Conservation (phyloP, 768 basidiomycete genomes). For the Termitomyces heimii region DNA sequence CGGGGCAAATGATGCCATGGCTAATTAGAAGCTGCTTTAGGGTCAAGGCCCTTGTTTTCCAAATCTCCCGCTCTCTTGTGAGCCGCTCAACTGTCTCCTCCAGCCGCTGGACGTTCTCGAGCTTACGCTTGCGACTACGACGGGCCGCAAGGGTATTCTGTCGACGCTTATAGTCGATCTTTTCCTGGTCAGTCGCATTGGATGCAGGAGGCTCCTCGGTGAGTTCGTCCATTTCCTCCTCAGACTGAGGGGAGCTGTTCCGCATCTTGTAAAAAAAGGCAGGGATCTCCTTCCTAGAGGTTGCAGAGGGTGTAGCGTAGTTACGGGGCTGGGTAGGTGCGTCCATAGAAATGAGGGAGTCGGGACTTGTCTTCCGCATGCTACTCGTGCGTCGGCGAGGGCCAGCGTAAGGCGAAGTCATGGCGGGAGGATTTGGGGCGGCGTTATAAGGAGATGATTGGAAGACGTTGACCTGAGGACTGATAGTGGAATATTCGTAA, state of each 20-base stretch:
- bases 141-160: slow-evolving; percentile 87
- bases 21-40: slow-evolving; percentile 48
- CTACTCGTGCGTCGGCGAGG: slow-evolving; percentile 12
- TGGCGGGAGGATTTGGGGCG: not conserved
- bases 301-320: slow-evolving; percentile 67
- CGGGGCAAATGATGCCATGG: slow-evolving; percentile 53
- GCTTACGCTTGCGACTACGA: slow-evolving; percentile 69
- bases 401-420: slow-evolving; percentile 8
- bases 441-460: slow-evolving; percentile 9
- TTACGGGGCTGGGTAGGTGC: slow-evolving; percentile 77
- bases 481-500: slow-evolving; percentile 15
- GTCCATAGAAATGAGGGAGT: slow-evolving; percentile 57
- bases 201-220: slow-evolving; percentile 32
- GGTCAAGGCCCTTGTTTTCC: slow-evolving; percentile 50
- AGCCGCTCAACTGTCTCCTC: slow-evolving; percentile 50
- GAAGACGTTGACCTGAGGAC: slow-evolving; percentile 10
- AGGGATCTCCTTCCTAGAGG: slow-evolving; percentile 76
- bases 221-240: slow-evolving; percentile 50
- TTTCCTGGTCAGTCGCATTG: slow-evolving; percentile 49
- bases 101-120: slow-evolving; percentile 60
- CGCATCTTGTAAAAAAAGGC: slow-evolving; percentile 62
- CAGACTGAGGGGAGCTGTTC: slow-evolving; percentile 30
- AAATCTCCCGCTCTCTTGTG: slow-evolving; percentile 54
- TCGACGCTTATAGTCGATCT: slow-evolving; percentile 72
- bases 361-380: slow-evolving; percentile 34